A percentile compares a stretch with the other conserved stretches of the same genome.
phyloP scores from a whole-genome alignment of 2,329 filamentous ascomycete species.

The Verticillium klebahnii region DNA sequence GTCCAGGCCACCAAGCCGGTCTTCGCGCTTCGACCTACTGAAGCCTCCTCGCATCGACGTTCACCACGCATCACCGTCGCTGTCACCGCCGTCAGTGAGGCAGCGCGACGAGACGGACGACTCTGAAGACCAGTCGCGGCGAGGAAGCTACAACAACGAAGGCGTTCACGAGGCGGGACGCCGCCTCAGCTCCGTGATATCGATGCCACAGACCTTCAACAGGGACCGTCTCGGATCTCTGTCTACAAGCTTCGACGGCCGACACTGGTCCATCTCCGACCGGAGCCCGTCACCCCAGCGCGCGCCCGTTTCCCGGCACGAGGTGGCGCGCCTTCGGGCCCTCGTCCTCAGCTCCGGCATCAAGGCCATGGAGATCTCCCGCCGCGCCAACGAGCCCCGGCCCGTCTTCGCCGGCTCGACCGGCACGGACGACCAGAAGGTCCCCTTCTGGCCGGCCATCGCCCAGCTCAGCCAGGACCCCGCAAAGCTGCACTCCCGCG shows the following conservation, averaged over 20 bases:
- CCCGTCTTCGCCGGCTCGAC: conserved; percentile 8
- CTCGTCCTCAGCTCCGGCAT: conserved; percentile 63
- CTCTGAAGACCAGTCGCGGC: conserved; percentile 33
- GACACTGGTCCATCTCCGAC: conserved; percentile 50
- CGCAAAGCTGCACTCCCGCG: conserved; percentile 23
- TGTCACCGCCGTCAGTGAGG: conserved; percentile 21
- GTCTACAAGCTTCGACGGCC: conserved; percentile 16
- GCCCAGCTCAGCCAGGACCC: conserved; percentile 33
- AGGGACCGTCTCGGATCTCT: conserved; percentile 5
- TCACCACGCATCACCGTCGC: conserved; percentile 33
- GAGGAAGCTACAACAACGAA: conserved; percentile 19
- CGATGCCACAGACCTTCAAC: neutral
- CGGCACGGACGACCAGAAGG: conserved; percentile 10
- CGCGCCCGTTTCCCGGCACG: conserved; percentile 56
- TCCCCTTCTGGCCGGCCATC: conserved; percentile 38
- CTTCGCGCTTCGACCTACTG: conserved; percentile 40
- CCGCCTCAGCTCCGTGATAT: conserved; percentile 25
- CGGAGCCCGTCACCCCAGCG: conserved; percentile 30
- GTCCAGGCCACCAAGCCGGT: conserved; percentile 30
- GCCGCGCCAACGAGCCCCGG: conserved; percentile 51
- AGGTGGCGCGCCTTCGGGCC: conserved; percentile 28
- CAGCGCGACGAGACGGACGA: conserved; percentile 21
- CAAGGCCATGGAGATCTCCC: conserved; percentile 76
- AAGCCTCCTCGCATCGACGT: conserved; percentile 47
- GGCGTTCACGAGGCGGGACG: conserved; percentile 26